phyloP scores from a whole-genome alignment of 257 asterid genomes.

The Parsonsia alboflavescens region DNA sequence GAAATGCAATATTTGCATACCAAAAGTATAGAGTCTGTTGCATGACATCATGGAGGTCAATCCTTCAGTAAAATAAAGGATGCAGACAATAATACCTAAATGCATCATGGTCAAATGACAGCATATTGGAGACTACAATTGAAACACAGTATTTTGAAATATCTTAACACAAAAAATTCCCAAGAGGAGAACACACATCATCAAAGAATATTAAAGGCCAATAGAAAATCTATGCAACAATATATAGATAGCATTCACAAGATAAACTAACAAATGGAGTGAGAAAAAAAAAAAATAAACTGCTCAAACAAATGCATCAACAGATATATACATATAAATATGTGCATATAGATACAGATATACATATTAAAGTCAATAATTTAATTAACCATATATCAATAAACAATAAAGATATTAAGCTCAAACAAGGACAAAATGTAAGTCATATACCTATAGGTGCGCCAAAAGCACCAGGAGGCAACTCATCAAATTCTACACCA shows the following conservation, averaged over 20 bases:
- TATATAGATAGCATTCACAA: not conserved
- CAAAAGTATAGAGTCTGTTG: not conserved
- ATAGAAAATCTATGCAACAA: not conserved
- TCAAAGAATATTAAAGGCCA: not conserved
- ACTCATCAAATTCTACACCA: conserved; percentile 90
- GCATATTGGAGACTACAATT: not conserved
- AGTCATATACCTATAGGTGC: conserved; percentile 69
- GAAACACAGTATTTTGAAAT: no score
- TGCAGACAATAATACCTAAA: not conserved
- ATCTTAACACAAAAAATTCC: not conserved
- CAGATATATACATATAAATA: no score
- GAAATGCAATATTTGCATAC: no score
- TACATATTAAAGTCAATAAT: not conserved
- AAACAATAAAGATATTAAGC: not conserved
- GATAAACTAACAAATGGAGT: not conserved
- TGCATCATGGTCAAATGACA: not conserved
- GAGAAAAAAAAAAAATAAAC: not conserved
- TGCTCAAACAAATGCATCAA: not conserved
- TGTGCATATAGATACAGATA: no score
- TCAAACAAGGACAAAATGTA: conserved; percentile 4
- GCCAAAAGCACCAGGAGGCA: conserved; percentile 98
- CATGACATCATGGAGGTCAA: not conserved
- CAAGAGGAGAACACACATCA: not conserved
- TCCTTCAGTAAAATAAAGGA: not conserved
- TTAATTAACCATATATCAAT: not conserved